Evolutionary conservation across 1,284 basidiomycete genomes (phyloP), one percentile per base, ranked within the genome.

Genomic region (Trichosporon ovoides): DNA sequence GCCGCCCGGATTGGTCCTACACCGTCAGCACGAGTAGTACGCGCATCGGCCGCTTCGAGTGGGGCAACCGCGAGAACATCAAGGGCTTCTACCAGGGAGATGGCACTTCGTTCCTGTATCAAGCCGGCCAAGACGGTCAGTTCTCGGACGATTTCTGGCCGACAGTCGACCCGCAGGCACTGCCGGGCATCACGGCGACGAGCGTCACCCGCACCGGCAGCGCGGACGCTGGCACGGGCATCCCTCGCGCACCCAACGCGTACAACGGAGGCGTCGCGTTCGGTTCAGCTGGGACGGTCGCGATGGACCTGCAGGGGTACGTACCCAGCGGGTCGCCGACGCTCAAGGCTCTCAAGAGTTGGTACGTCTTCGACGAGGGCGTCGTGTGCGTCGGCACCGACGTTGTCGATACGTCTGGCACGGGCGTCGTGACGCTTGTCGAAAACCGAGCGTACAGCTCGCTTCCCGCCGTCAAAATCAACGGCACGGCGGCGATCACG

Each of bases 31-130:
- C 33, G 31, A 51, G 19, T n/a, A 33, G 24, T 5, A 51, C 31
- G 49, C 49, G 49, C 49, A 51, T 51, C n/a, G 49, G 24, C 14
- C 49, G 24, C 16, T 16, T 51, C 49, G 49, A 51, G 33, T 51
- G 49, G 49, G 49, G 49, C 16, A 51, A 51, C 49, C 24, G 49
- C 49, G 49, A 51, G 49, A 51, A 51, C 49, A 18, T 34, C 13
- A 24, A 20, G 14, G 49, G 49, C 11, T 51, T 28, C 31, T 51
- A 51, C 49, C 49, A 51, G 18, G 49, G 49, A 9, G 49, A 51
- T 31, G 49, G 49, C 10, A 18, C 19, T 16, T 33, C 49, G 14
- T 51, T 33, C 33, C 28, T 51, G 31, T 51, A 51, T 31, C 18
- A 7, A 16, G 5, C 5, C 12, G 49, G 33, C 49, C 28, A 33